Percentiles rank a stretch among this genome's conserved stretches.
Evolutionary conservation across 2,329 filamentous ascomycete genomes (phyloP).

Genomic region (Penicillium sp.): DNA sequence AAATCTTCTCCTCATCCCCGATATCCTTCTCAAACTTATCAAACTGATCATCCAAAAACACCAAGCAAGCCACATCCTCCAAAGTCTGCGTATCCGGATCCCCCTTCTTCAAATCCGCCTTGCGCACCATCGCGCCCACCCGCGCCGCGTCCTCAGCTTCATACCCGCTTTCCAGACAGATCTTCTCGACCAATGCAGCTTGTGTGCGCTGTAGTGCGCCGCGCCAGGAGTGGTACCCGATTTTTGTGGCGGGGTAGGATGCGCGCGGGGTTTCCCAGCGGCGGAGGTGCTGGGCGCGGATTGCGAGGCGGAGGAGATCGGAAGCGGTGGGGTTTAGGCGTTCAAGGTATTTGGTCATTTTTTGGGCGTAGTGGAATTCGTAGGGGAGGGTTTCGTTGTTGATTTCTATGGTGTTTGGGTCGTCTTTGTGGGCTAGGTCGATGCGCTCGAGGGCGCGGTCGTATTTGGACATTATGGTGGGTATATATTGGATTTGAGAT

Average conservation of each 20-base stretch:
- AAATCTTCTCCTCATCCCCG: constrained; percentile 74
- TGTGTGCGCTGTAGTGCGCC: constrained; percentile 72
- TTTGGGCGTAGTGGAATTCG: constrained; percentile 78
- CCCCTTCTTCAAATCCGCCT: constrained; percentile 66
- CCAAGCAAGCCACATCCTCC: constrained; percentile 83
- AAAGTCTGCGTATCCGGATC: constrained; percentile 64
- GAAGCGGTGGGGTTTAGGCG: constrained; percentile 63
- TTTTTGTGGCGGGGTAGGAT: constrained; percentile 71
- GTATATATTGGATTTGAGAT: too few relatives aligned
- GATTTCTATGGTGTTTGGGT: constrained; percentile 57
- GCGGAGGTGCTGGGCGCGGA: constrained; percentile 81
- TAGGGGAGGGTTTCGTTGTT: constrained; percentile 60
- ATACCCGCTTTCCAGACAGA: constrained; percentile 57
- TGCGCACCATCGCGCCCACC: constrained; percentile 72
- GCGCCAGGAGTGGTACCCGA: constrained; percentile 80
- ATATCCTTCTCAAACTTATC: constrained; percentile 72
- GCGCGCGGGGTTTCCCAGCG: constrained; percentile 80
- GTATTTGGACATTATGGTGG: constrained; percentile 33
- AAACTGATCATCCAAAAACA: constrained; percentile 85
- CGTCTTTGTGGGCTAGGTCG: constrained; percentile 69
- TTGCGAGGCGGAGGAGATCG: constrained; percentile 69
- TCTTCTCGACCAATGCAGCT: constrained; percentile 58
- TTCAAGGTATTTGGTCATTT: constrained; percentile 74
- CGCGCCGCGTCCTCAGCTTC: constrained; percentile 57
- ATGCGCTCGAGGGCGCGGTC: constrained; percentile 64